Evolutionary conservation across 345 rosid species (phyloP).

Genomic region (Balakata baccata): DNA sequence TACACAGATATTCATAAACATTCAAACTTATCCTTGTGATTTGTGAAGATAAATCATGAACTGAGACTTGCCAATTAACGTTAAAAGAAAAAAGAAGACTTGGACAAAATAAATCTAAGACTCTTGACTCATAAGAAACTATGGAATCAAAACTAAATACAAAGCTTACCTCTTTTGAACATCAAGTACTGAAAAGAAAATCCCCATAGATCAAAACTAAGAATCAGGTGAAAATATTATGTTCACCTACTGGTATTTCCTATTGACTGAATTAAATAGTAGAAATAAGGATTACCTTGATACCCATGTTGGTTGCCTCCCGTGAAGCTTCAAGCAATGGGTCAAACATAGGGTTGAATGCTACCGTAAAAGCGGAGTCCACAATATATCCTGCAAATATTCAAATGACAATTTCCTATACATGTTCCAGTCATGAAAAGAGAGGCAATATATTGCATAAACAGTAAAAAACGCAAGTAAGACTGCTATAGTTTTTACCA

Average conservation of each 20-base stretch:
- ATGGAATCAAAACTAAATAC: not conserved
- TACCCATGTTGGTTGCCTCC: conserved; percentile 93
- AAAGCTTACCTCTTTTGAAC: not conserved
- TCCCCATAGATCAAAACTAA: not conserved
- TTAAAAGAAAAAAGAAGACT: not conserved
- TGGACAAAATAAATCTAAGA: not conserved
- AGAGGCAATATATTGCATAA: not conserved
- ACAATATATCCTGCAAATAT: conserved; percentile 65
- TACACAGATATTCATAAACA: not conserved
- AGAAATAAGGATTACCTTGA: conserved; percentile 54
- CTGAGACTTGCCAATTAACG: not conserved
- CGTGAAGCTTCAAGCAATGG: conserved; percentile 92
- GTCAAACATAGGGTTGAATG: conserved; percentile 92
- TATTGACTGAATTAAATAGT: not conserved
- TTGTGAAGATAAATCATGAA: not conserved
- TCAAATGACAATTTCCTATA: conserved; percentile 22
- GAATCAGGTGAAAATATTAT: not conserved
- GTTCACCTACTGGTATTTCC: not conserved
- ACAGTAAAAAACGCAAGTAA: not conserved
- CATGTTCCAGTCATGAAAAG: conserved; percentile 7
- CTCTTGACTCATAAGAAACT: not conserved
- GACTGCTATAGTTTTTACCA: conserved; percentile 38
- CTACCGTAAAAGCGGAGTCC: conserved; percentile 96
- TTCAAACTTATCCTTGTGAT: not conserved
- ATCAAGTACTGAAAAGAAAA: not conserved